Conservation (phyloP, 75 land plant species). For the Selaginella tamariscina region DNA sequence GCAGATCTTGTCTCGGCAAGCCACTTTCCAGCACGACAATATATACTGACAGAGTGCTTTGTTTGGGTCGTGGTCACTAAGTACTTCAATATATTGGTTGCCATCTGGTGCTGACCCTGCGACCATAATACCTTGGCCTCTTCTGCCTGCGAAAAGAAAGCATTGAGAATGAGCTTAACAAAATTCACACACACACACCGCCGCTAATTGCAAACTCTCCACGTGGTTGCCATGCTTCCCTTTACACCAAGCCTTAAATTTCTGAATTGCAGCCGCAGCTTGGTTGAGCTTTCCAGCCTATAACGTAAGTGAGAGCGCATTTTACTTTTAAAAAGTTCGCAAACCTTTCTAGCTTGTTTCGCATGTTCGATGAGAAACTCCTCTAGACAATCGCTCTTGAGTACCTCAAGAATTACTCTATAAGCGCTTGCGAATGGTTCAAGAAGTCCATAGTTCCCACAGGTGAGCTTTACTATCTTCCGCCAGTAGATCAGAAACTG, state of each 20-base stretch:
- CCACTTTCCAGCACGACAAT: constrained; percentile 90
- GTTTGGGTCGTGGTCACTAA: constrained; percentile 32
- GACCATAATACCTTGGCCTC: constrained; percentile 90
- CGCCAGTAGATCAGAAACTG: not conserved
- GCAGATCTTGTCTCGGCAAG: constrained; percentile 83
- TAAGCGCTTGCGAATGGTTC: not conserved
- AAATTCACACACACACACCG: too few species aligned
- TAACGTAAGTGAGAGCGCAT: not conserved
- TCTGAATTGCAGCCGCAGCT: constrained; percentile 70
- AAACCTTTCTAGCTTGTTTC: constrained; percentile 75
- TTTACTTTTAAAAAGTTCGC: not conserved
- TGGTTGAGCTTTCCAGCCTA: constrained; percentile 74
- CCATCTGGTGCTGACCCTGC: constrained; percentile 82
- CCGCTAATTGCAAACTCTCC: not conserved
- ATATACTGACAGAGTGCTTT: constrained; percentile 43
- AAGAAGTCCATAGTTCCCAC: not conserved
- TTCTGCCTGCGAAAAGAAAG: constrained; percentile 48
- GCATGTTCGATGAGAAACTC: constrained; percentile 19
- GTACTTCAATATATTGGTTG: constrained; percentile 67
- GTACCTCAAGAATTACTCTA: not conserved
- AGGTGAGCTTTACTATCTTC: not conserved
- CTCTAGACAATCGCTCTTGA: not conserved
- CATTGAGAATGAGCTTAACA: constrained; percentile 8
- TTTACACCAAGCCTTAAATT: constrained; percentile 49
- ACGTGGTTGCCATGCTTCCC: not conserved